phyloP scores from a whole-genome alignment of 306 rosid species.

The Cicer pinnatifidum region DNA sequence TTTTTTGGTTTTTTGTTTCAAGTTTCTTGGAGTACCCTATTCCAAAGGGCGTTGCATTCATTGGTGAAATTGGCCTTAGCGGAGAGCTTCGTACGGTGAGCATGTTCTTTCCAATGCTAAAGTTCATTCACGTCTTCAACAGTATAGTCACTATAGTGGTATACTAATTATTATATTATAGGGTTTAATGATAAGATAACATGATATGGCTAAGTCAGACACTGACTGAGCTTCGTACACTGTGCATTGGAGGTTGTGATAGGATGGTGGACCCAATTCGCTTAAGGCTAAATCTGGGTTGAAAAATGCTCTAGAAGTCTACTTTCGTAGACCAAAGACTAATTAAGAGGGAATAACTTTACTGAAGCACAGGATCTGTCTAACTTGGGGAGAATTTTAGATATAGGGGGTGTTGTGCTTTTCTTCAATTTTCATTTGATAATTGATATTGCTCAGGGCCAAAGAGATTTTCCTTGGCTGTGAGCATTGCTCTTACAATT shows the following conservation, averaged over 20 bases:
- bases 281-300: constrained; percentile 1
- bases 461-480: neutral
- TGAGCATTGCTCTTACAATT: neutral
- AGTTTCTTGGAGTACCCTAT: constrained; percentile 91
- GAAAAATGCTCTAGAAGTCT: constrained; percentile 10
- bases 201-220: neutral
- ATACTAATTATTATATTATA: constrained; percentile 10
- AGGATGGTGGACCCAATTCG: neutral
- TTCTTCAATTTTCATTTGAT: no score
- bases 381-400: constrained; percentile 1
- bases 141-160: neutral
- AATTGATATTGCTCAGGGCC: no score
- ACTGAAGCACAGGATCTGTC: constrained; percentile 22
- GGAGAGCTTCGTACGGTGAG: constrained; percentile 97
- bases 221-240: no score
- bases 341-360: constrained; percentile 11
- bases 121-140: constrained; percentile 12
- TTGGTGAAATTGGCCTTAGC: constrained; percentile 90
- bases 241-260: constrained; percentile 24
- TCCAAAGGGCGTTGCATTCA: constrained; percentile 78
- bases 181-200: neutral
- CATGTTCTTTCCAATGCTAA: constrained; percentile 24
- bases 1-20: constrained; percentile 37
- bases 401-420: neutral
- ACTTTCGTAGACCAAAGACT: neutral